These are phyloP conservation scores for Chrysoporthe cubensis DNA, from an alignment of 2,329 filamentous ascomycete genomes.

Conservation along the genomic window DNA sequence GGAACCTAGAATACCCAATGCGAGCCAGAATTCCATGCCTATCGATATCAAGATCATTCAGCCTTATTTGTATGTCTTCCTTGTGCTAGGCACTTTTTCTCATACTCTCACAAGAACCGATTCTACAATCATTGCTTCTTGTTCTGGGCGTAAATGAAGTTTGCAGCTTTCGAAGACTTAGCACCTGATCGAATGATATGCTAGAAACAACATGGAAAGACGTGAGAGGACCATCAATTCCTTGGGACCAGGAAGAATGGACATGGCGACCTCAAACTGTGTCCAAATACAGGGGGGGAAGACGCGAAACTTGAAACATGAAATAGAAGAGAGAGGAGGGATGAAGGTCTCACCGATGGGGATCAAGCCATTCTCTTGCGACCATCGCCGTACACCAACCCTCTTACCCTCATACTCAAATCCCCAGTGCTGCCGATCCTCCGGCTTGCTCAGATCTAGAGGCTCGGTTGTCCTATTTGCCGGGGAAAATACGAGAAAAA, in stretches of 20 bases:
- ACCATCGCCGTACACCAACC: conserved; percentile 46
- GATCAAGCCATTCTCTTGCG: conserved; percentile 44
- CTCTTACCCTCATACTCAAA: conserved; percentile 40
- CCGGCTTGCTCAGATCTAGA: conserved; percentile 41
- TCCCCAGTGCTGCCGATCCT: conserved; percentile 46
- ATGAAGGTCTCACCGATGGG: conserved; percentile 41
- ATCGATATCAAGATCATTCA: no score
- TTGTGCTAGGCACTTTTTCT: neutral
- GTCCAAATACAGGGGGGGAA: no score
- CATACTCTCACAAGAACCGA: neutral
- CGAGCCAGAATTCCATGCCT: no score
- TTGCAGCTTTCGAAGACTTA: conserved; percentile 39
- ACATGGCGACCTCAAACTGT: no score
- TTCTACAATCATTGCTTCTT: conserved; percentile 39
- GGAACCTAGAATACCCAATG: no score
- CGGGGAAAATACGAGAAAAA: conserved; percentile 45
- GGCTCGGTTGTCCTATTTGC: conserved; percentile 44
- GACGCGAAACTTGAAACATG: neutral
- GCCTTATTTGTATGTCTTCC: no score
- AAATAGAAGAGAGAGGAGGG: neutral
- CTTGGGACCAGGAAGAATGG: no score
- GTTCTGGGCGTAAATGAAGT: conserved; percentile 48
- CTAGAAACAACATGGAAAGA: rapidly evolving
- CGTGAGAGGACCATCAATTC: neutral
- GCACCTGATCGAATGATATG: neutral